Evolutionary conservation across 805 yeast genomes (phyloP), one percentile per base, ranked within the genome.

Genomic region (Diddensiella santjacobensis): DNA sequence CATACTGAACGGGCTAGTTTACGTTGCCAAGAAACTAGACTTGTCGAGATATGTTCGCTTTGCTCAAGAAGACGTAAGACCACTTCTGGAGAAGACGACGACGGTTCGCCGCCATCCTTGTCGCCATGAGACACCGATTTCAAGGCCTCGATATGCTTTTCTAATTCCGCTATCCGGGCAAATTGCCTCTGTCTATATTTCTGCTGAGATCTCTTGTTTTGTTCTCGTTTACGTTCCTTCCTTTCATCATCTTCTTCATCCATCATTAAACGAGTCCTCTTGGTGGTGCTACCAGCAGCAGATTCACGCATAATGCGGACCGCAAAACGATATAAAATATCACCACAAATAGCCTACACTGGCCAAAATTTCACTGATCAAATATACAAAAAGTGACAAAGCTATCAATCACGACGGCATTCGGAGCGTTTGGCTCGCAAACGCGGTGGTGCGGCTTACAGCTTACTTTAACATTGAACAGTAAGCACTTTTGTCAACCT

Each of bases 211-310:
- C 42, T 30, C 18, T 39, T 39, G 42, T 39, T 39, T 18, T 39
- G 42, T 39, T 39, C 42, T 11, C 42, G 42, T 39, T 39, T 39
- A 8, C 42, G 42, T 23, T 39, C 42, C 31, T 26, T 11, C 20
- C 18, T 42, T 22, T 18, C 39, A 22, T 29, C 22, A 8, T 39
- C 42, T n/a, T 39, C 31, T 10, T 39, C 42, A 26, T 26, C 31
- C 31, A 8, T 13, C 8, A 13, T 8, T 13, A 26, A 26, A 8
- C 31, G 31, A 8, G 11, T 8, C 13, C 31, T 26, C 31, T 26
- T 26, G 11, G 31, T 8, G 31, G 13, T 26, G 11, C 8, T 26
- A 26, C 31, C 31, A 8, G 31, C 8, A 13, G 31, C 31, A 8
- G n/a, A n/a, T n/a, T n/a, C n/a, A n/a, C n/a, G n/a, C n/a, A n/a